A percentile compares a stretch with the other conserved stretches of the same genome.
These are phyloP conservation scores for Isoetes taiwanensis DNA, from an alignment of 75 land plant species.

Conservation along the genomic window DNA sequence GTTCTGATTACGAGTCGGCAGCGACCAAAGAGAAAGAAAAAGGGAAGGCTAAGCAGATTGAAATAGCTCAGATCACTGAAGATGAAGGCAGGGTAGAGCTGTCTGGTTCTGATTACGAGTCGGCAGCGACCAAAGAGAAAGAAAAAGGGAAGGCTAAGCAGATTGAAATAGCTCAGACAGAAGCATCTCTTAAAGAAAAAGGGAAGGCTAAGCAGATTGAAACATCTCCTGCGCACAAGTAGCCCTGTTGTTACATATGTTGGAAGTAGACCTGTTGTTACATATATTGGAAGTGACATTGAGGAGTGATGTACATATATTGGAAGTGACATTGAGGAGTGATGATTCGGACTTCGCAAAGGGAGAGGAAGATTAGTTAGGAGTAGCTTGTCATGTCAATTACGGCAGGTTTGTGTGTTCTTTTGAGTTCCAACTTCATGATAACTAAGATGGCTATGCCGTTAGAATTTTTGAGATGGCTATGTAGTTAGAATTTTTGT, in stretches of 20 bases:
- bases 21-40: conserved; percentile 6
- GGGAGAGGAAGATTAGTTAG: too few species aligned
- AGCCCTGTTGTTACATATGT: conserved; percentile 56
- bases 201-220: conserved; percentile 86
- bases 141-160: conserved; percentile 69
- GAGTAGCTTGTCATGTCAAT: too few species aligned
- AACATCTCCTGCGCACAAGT: conserved; percentile 86
- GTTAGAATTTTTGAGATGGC: too few species aligned
- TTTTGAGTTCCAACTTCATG: too few species aligned
- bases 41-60: neutral
- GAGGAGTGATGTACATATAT: too few species aligned
- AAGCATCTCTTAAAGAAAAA: conserved; percentile 15
- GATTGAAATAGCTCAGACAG: neutral
- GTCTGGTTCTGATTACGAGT: too few species aligned
- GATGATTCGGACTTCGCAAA: conserved; percentile 31
- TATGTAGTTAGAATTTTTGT: too few species aligned
- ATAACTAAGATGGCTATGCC: too few species aligned
- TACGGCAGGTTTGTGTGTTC: too few species aligned
- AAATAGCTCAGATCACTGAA: too few species aligned
- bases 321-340: conserved; percentile 19
- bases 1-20: conserved; percentile 11
- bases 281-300: conserved; percentile 43
- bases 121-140: too few species aligned
- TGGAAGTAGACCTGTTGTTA: conserved; percentile 15
- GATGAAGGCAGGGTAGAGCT: too few species aligned